These are phyloP conservation scores for Gracilaria caudata DNA, from an alignment of 23 red algal species.

Conservation along the genomic window DNA sequence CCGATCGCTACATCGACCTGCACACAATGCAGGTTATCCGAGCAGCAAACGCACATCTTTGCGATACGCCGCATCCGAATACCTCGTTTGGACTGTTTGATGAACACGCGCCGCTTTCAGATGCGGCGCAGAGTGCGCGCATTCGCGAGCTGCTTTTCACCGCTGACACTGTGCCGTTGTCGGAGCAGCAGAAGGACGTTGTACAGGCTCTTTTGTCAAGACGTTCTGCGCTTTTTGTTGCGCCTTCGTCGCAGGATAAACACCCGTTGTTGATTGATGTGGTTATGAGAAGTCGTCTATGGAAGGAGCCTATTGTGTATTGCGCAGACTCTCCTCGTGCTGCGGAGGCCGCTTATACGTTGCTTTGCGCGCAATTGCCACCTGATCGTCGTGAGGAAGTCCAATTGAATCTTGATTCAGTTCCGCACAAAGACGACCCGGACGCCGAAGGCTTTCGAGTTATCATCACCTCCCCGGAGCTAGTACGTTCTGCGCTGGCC, in stretches of 20 bases:
- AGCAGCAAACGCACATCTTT: slow-evolving; percentile 25
- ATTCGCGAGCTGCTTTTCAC: slow-evolving; percentile 54
- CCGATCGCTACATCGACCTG: slow-evolving; percentile 56
- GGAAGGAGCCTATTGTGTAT: slow-evolving; percentile 54
- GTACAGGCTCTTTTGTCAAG: slow-evolving; percentile 41
- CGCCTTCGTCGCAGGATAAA: slow-evolving; percentile 13
- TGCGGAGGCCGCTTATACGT: slow-evolving; percentile 39
- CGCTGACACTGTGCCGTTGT: slow-evolving; percentile 37
- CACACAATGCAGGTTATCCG: slow-evolving; percentile 55
- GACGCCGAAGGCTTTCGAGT: background rate
- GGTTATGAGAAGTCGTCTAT: slow-evolving; percentile 37
- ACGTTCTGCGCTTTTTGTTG: slow-evolving; percentile 45
- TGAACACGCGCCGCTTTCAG: background rate
- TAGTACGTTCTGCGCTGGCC: slow-evolving; percentile 34
- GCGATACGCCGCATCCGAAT: slow-evolving; percentile 29
- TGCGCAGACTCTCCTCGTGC: slow-evolving; percentile 46
- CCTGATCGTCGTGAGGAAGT: slow-evolving; percentile 40
- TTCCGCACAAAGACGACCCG: background rate
- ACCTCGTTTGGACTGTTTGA: slow-evolving; percentile 45
- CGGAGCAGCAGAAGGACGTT: slow-evolving; percentile 44
- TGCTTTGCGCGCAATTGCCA: slow-evolving; percentile 49
- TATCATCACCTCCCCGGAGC: slow-evolving; percentile 46
- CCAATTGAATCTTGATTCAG: slow-evolving; percentile 25
- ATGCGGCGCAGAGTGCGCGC: background rate
- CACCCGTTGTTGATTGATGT: slow-evolving; percentile 42